phyloP scores from a whole-genome alignment of 2,329 filamentous ascomycete genomes.

The Neurospora crassa region DNA sequence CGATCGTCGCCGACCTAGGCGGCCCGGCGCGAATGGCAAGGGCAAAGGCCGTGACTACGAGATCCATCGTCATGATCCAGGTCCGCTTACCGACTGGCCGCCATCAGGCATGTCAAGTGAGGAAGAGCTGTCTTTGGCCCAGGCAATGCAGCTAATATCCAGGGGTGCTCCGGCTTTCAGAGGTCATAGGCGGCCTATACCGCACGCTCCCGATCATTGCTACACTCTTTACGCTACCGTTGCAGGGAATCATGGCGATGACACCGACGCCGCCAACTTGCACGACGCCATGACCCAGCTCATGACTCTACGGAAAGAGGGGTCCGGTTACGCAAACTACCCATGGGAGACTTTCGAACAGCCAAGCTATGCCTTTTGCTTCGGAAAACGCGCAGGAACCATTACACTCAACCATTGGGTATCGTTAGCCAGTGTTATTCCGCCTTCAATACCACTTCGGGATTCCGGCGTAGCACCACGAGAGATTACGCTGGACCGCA shows the following conservation, averaged over 20 bases:
- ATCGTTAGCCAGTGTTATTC: conserved; percentile 45
- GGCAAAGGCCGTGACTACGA: conserved; percentile 29
- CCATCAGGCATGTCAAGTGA: conserved; percentile 38
- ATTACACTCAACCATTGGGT: conserved; percentile 64
- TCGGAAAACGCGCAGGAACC: conserved; percentile 57
- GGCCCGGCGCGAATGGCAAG: conserved; percentile 29
- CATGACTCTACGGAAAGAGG: conserved; percentile 43
- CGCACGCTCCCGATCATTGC: conserved; percentile 45
- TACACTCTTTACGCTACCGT: conserved; percentile 46
- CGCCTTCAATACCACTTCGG: conserved; percentile 46
- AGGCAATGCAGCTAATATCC: conserved; percentile 49
- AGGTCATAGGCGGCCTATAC: conserved; percentile 43
- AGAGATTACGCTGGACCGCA: conserved; percentile 46
- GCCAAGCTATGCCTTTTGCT: conserved; percentile 60
- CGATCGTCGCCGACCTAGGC: conserved; percentile 33
- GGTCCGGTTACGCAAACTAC: conserved; percentile 30
- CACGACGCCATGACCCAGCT: conserved; percentile 49
- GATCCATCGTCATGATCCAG: conserved; percentile 14
- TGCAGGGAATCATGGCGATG: conserved; percentile 33
- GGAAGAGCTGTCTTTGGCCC: conserved; percentile 41
- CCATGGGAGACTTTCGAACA: conserved; percentile 69
- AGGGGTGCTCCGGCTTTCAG: conserved; percentile 47
- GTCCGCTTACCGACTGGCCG: conserved; percentile 46
- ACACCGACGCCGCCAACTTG: conserved; percentile 38
- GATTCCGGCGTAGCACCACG: conserved; percentile 51